These are phyloP conservation scores for Simmondsia chinensis DNA, from an alignment of 148 eudicot species.

Conservation along the genomic window DNA sequence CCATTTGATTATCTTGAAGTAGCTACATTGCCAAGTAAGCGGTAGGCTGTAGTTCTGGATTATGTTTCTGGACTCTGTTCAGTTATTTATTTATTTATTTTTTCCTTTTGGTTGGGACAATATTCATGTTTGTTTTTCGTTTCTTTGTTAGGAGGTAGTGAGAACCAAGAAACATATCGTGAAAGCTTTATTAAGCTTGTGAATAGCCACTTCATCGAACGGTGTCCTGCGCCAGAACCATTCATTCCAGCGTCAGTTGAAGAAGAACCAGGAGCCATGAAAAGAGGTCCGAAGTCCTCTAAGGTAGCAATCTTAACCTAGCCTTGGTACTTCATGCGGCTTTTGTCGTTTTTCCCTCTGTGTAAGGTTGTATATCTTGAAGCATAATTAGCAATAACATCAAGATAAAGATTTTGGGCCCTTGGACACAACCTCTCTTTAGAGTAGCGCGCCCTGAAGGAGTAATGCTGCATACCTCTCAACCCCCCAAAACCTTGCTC, in stretches of 20 bases:
- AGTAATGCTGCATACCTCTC: too few species aligned
- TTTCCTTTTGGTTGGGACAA: not conserved
- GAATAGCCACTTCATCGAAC: slow-evolving; percentile 49
- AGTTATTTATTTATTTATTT: not conserved
- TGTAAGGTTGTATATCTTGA: too few species aligned
- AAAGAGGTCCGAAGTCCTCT: slow-evolving; percentile 32
- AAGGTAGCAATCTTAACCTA: slow-evolving; percentile 33
- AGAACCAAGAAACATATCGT: slow-evolving; percentile 22
- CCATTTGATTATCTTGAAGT: not conserved
- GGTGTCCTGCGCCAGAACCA: slow-evolving; percentile 78
- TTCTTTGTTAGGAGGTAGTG: slow-evolving; percentile 27
- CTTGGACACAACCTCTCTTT: too few species aligned
- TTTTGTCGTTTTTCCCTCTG: not conserved
- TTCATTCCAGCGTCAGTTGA: slow-evolving; percentile 32
- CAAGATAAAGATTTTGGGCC: too few species aligned
- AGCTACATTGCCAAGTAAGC: not conserved
- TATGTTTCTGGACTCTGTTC: too few species aligned
- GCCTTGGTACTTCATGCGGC: not conserved
- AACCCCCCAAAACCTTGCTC: too few species aligned
- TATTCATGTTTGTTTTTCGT: not conserved
- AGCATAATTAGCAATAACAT: too few species aligned
- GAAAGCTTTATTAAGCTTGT: slow-evolving; percentile 57
- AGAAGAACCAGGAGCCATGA: slow-evolving; percentile 37
- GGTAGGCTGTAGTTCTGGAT: too few species aligned
- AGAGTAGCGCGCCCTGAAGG: too few species aligned